These are phyloP conservation scores for Staphylotrichum longicolle DNA, from an alignment of 495 filamentous ascomycete species.

Conservation along the genomic window DNA sequence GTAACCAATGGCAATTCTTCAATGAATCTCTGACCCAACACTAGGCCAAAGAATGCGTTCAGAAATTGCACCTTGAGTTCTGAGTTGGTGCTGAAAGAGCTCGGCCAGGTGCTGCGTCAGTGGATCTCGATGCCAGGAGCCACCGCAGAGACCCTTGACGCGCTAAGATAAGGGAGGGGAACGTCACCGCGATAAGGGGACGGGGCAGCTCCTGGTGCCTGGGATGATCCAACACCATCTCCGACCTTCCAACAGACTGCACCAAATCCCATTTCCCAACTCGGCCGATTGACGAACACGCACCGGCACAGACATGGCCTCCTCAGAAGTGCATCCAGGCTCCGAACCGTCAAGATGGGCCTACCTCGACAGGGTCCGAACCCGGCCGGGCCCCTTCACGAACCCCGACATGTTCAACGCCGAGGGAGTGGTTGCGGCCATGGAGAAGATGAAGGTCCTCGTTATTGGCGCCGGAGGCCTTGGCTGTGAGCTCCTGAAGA, in stretches of 20 bases:
- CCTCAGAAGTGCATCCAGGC: conserved; percentile 25
- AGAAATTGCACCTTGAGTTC: too few relatives aligned
- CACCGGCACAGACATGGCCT: conserved; percentile 25
- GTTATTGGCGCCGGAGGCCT: conserved; percentile 79
- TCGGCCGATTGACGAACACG: not conserved
- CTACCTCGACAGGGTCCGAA: conserved; percentile 76
- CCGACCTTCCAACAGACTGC: not conserved
- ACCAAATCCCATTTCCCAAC: not conserved
- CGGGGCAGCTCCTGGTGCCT: not conserved
- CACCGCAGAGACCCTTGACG: not conserved
- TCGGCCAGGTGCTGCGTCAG: too few relatives aligned
- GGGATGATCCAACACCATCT: not conserved
- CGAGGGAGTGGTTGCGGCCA: conserved; percentile 60
- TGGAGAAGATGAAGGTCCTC: conserved; percentile 43
- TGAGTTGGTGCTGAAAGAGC: too few relatives aligned
- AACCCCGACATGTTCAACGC: conserved; percentile 67
- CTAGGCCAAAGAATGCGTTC: too few relatives aligned
- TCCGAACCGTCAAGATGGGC: conserved; percentile 47
- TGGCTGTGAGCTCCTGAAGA: conserved; percentile 96
- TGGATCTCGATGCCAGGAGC: not conserved
- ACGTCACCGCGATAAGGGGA: not conserved
- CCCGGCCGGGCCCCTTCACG: conserved; percentile 72
- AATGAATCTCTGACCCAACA: too few relatives aligned
- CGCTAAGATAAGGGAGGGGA: conserved; percentile 14
- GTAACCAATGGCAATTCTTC: too few relatives aligned